These are phyloP conservation scores for Sphagnurus paluster DNA, from an alignment of 1,284 basidiomycete genomes.

Conservation along the genomic window DNA sequence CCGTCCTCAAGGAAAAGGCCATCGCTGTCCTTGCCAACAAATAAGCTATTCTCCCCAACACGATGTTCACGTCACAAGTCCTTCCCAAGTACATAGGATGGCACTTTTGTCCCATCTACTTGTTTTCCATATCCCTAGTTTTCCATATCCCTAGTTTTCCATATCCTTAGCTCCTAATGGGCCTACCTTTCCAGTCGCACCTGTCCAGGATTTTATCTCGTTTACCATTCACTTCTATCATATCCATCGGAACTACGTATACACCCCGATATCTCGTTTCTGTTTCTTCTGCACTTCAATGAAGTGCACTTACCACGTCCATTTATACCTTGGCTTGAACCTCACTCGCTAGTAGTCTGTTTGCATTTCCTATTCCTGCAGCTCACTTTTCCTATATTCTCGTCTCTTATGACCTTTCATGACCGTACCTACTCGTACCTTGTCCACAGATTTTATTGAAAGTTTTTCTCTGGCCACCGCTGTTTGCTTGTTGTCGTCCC, in stretches of 20 bases:
- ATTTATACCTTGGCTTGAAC: constrained; percentile 1
- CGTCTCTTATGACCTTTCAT: constrained; percentile 18
- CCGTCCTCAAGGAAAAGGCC: constrained; percentile 77
- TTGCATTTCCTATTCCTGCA: too few relatives aligned
- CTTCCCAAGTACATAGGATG: not conserved
- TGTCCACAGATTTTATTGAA: constrained; percentile 3
- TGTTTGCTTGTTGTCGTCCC: not conserved
- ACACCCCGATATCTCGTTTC: constrained; percentile 1
- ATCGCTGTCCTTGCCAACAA: constrained; percentile 26
- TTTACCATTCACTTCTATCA: constrained; percentile 3
- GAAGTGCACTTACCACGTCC: not conserved
- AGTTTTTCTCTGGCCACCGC: not conserved
- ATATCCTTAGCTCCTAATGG: not conserved
- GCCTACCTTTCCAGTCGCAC: not conserved
- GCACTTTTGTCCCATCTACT: constrained; percentile 1
- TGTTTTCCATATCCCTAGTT: not conserved
- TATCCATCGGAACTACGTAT: constrained; percentile 11
- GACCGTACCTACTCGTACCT: too few relatives aligned
- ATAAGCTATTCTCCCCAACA: too few relatives aligned
- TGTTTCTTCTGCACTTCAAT: not conserved
- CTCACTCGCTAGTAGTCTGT: too few relatives aligned
- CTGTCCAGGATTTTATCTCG: not conserved
- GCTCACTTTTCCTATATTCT: not conserved
- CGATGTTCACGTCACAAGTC: not conserved
- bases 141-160: not conserved